These are phyloP conservation scores for Trichophyton schoenleinii DNA, from an alignment of 2,329 filamentous ascomycete genomes.

Conservation along the genomic window DNA sequence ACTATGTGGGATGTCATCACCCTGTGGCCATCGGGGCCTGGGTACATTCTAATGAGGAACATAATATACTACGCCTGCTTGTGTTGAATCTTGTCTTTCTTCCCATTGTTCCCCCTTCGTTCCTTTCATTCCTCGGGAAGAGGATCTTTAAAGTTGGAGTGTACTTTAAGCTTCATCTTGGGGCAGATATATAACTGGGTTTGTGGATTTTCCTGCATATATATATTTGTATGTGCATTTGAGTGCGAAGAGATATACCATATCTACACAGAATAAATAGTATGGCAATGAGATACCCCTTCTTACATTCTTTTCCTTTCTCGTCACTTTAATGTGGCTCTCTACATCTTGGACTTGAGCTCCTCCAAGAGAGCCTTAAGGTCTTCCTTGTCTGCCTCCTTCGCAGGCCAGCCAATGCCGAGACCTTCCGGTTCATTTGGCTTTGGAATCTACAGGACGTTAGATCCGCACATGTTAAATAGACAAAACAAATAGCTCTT, in stretches of 20 bases:
- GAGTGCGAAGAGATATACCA: neutral
- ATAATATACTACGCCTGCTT: neutral
- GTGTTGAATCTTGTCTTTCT: neutral
- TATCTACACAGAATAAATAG: neutral
- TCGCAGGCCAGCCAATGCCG: slow-evolving; percentile 64
- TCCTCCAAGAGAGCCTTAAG: slow-evolving; percentile 70
- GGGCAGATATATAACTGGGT: neutral
- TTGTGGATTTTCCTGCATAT: neutral
- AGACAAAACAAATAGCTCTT: slow-evolving; percentile 20
- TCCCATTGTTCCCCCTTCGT: neutral
- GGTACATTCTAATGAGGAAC: neutral
- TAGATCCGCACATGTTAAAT: neutral
- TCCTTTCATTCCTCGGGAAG: neutral
- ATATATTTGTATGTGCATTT: neutral
- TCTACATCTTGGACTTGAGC: slow-evolving; percentile 77
- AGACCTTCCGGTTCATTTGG: slow-evolving; percentile 73
- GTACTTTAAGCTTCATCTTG: neutral
- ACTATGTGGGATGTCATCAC: neutral
- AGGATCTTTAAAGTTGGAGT: neutral
- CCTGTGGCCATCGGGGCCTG: too few relatives aligned
- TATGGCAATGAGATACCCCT: neutral
- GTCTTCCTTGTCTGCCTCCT: slow-evolving; percentile 65
- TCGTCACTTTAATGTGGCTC: neutral
- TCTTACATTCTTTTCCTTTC: neutral
- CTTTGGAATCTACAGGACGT: slow-evolving; percentile 64